Conservation (phyloP, 225 moss, liverwort and hornwort genomes). For the Pseudoscleropodium purum region DNA sequence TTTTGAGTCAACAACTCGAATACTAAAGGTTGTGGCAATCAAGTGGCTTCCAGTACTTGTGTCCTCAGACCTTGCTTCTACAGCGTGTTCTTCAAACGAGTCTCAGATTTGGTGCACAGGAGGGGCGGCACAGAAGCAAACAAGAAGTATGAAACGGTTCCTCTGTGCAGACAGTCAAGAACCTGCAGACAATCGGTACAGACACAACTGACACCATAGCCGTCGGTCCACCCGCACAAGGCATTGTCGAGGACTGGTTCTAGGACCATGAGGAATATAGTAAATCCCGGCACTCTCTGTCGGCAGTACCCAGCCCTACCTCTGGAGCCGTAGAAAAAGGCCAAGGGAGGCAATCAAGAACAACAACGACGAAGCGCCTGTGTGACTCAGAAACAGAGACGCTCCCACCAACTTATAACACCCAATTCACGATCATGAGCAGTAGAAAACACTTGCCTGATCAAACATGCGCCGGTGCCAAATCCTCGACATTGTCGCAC, state of each 20-base stretch:
- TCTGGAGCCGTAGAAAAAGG: background rate
- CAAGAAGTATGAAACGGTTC: background rate
- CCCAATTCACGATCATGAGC: background rate
- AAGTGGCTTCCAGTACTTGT: background rate
- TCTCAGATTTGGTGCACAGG: background rate
- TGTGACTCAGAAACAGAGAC: background rate
- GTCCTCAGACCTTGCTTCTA: background rate
- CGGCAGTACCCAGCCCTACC: background rate
- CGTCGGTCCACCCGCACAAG: background rate
- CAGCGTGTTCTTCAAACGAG: background rate
- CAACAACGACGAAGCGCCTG: background rate
- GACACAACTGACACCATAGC: background rate
- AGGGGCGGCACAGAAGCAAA: background rate
- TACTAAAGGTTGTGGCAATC: background rate
- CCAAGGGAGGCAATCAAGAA: background rate
- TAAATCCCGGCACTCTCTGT: background rate
- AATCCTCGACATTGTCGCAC: background rate
- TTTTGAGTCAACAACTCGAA: background rate
- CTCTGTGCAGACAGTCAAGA: background rate
- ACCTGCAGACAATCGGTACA: background rate
- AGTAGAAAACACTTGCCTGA: background rate
- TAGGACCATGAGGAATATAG: background rate
- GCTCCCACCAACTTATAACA: background rate
- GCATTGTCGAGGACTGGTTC: background rate
- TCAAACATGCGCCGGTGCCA: background rate